These are phyloP conservation scores for Phlegmacium glaucopus DNA, from an alignment of 768 basidiomycete species.

Conservation along the genomic window DNA sequence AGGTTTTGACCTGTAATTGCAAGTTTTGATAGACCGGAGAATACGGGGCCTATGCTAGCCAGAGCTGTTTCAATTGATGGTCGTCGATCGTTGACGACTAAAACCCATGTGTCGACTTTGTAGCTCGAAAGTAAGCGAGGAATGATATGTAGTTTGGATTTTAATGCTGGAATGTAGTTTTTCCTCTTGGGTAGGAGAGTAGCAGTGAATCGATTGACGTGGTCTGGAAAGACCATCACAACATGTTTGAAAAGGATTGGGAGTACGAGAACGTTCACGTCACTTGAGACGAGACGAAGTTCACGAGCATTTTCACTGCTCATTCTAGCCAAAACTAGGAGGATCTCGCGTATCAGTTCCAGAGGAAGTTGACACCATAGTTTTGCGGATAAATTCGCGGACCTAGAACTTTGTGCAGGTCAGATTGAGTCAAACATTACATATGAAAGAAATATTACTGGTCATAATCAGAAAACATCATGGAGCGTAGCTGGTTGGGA, in stretches of 20 bases:
- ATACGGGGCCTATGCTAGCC: slow-evolving; percentile 28
- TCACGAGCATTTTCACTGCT: slow-evolving; percentile 20
- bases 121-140: slow-evolving; percentile 30
- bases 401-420: background rate
- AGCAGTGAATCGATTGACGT: slow-evolving; percentile 25
- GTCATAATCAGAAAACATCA: too few relatives aligned
- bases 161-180: slow-evolving; percentile 23
- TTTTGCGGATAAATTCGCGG: slow-evolving; percentile 7
- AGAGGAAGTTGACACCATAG: slow-evolving; percentile 30
- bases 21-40: slow-evolving; percentile 26
- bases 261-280: slow-evolving; percentile 32
- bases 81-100: slow-evolving; percentile 26
- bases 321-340: slow-evolving; percentile 24
- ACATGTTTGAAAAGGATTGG: slow-evolving; percentile 30
- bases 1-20: slow-evolving; percentile 32
- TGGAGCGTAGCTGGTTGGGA: too few relatives aligned
- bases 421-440: background rate
- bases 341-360: slow-evolving; percentile 32
- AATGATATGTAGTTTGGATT: slow-evolving; percentile 22
- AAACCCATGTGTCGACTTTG: slow-evolving; percentile 26
- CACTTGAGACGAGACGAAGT: slow-evolving; percentile 31
- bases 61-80: slow-evolving; percentile 33
- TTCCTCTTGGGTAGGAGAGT: slow-evolving; percentile 28
- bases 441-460: too few relatives aligned
- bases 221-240: slow-evolving; percentile 22